Percentiles rank a stretch among this genome's conserved stretches.
phyloP scores from a whole-genome alignment of 2,329 filamentous ascomycete genomes.

The Ceratocystis papillata region DNA sequence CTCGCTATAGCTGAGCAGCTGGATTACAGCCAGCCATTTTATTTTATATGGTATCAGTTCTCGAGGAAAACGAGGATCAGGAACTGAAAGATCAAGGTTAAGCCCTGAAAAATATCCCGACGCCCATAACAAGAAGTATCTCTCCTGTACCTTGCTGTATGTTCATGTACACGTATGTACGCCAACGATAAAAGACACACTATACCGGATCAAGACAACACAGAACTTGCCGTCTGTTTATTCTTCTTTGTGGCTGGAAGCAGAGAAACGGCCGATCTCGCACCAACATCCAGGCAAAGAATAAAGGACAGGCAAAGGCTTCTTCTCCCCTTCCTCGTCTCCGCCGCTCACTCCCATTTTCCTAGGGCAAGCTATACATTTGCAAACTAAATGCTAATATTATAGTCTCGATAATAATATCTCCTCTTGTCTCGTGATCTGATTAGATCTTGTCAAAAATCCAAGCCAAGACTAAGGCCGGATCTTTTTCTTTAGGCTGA shows the following conservation, averaged over 20 bases:
- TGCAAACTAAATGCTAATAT: background rate
- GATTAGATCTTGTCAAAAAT: background rate
- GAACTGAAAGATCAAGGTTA: background rate
- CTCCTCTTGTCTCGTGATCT: constrained; percentile 2
- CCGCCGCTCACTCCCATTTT: background rate
- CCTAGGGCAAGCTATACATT: background rate
- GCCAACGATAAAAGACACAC: background rate
- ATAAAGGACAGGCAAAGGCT: background rate
- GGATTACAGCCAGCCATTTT: too few relatives aligned
- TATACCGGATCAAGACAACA: background rate
- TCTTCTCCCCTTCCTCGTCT: background rate
- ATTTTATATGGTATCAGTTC: too few relatives aligned
- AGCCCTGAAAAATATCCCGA: background rate
- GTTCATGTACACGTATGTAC: background rate
- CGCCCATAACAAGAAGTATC: background rate
- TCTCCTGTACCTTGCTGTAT: background rate
- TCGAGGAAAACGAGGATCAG: background rate
- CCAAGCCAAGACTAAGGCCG: background rate
- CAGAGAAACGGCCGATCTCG: constrained; percentile 1
- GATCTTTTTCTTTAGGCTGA: background rate
- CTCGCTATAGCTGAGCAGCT: too few relatives aligned
- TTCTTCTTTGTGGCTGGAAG: background rate
- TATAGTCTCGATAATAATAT: background rate
- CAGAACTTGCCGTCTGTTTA: background rate
- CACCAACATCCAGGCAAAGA: background rate